Percentiles rank a stretch among this genome's conserved stretches.
Conservation (phyloP, 306 rosid genomes). For the Styphnolobium japonicum region DNA sequence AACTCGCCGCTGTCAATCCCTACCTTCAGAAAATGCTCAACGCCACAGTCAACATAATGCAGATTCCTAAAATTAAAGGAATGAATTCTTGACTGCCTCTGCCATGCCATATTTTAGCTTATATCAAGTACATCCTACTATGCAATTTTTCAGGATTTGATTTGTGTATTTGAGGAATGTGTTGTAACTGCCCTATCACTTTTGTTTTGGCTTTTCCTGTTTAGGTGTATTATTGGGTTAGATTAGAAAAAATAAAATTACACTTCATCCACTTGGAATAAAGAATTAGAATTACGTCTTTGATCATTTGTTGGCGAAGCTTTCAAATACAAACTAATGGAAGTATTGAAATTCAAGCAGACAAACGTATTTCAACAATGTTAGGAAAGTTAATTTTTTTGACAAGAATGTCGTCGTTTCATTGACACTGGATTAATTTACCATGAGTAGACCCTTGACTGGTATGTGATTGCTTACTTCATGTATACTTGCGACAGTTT, state of each 20-base stretch:
- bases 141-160: no score
- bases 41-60: not conserved
- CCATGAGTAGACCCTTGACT: not conserved
- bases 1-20: not conserved
- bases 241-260: not conserved
- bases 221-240: no score
- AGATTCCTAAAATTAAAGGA: not conserved
- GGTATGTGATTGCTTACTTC: not conserved
- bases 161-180: no score
- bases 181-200: no score
- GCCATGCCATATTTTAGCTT: not conserved
- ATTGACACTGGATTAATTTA: not conserved
- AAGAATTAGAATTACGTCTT: not conserved
- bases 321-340: not conserved
- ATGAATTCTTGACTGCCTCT: not conserved
- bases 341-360: not conserved
- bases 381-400: conserved; percentile 5
- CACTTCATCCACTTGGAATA: not conserved
- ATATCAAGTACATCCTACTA: no score
- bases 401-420: not conserved
- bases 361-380: not conserved
- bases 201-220: no score
- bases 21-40: not conserved
- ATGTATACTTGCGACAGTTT: not conserved
- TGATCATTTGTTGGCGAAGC: not conserved